phyloP scores from a whole-genome alignment of 805 yeast species.

The Lipomyces spencermartinsiae region DNA sequence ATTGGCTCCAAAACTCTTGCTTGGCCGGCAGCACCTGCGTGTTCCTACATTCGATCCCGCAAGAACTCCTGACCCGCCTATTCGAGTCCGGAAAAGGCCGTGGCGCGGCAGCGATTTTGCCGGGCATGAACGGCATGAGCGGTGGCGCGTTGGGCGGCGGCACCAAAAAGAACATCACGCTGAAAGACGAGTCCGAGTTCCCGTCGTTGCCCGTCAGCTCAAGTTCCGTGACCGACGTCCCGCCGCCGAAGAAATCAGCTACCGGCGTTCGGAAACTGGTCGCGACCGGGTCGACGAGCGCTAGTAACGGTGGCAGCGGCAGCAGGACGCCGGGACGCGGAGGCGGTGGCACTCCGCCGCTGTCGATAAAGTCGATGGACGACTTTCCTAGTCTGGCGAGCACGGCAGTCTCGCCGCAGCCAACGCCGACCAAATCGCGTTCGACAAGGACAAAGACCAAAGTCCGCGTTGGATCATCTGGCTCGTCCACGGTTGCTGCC shows the following conservation, averaged over 20 bases:
- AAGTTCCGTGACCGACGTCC: neutral
- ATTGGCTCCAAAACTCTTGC: constrained; percentile 56
- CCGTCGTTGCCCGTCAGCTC: constrained; percentile 22
- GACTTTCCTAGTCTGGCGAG: constrained; percentile 20
- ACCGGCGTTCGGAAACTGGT: neutral
- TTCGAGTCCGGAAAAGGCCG: constrained; percentile 14
- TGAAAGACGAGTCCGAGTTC: constrained; percentile 32
- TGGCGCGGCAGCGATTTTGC: constrained; percentile 25
- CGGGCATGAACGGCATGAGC: constrained; percentile 7
- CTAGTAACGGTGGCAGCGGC: neutral
- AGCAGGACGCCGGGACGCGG: neutral
- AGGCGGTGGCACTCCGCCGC: neutral
- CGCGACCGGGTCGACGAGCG: neutral
- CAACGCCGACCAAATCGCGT: constrained; percentile 9
- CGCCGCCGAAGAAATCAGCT: neutral
- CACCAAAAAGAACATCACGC: constrained; percentile 16
- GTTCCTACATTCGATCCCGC: constrained; percentile 52
- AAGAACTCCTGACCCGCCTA: constrained; percentile 34
- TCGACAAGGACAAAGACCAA: neutral
- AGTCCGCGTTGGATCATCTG: neutral
- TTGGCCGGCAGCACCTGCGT: constrained; percentile 52
- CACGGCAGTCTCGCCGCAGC: neutral
- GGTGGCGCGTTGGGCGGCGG: neutral
- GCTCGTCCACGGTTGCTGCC: neutral
- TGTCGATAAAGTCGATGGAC: constrained; percentile 27